Evolutionary conservation across 306 rosid species (phyloP).

Genomic region (Medicago arabica): DNA sequence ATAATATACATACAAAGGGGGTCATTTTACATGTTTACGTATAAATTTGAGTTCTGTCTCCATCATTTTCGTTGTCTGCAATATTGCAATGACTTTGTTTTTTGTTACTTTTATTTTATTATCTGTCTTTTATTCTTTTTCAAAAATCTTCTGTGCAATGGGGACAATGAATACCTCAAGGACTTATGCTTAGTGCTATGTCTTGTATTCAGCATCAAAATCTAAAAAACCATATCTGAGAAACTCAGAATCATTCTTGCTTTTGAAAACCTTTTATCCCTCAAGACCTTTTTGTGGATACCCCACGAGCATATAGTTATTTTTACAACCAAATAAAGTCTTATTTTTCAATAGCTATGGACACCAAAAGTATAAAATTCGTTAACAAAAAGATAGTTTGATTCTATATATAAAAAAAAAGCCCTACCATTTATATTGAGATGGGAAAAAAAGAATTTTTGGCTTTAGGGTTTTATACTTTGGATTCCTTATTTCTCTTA

Average conservation of each 20-base stretch:
- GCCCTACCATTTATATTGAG: slow-evolving; percentile 43
- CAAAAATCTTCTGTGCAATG: slow-evolving; percentile 40
- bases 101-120: slow-evolving; percentile 49
- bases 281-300: slow-evolving; percentile 54
- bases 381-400: slow-evolving; percentile 47
- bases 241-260: slow-evolving; percentile 73
- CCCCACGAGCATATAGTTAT: slow-evolving; percentile 62
- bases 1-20: not conserved
- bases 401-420: slow-evolving; percentile 43
- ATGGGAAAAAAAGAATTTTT: slow-evolving; percentile 60
- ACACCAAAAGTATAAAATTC: slow-evolving; percentile 64
- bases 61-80: slow-evolving; percentile 39
- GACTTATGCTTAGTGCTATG: slow-evolving; percentile 62
- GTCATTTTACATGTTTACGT: not conserved
- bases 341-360: slow-evolving; percentile 41
- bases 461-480: slow-evolving; percentile 72
- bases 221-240: slow-evolving; percentile 58
- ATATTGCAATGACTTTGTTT: slow-evolving; percentile 26
- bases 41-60: slow-evolving; percentile 24
- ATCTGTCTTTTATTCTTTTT: slow-evolving; percentile 38
- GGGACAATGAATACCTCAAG: slow-evolving; percentile 59
- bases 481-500: slow-evolving; percentile 66
- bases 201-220: slow-evolving; percentile 83
- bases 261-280: slow-evolving; percentile 64
- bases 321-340: slow-evolving; percentile 52